These are phyloP conservation scores for Aspergillus sp. DNA, from an alignment of 2,329 filamentous ascomycete species.

Conservation along the genomic window DNA sequence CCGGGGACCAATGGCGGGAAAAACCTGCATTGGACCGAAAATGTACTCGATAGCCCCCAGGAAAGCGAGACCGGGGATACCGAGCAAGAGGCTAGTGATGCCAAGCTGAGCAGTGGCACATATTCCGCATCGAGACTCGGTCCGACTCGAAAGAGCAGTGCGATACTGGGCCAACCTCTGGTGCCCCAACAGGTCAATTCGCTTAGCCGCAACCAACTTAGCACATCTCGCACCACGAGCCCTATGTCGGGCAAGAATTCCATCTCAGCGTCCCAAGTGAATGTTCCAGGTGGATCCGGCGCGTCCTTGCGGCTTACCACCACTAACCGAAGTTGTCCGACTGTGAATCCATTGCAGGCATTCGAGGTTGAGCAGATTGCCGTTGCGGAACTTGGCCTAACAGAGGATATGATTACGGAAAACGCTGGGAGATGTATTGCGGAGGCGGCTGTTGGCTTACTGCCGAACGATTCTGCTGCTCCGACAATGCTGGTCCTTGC, in stretches of 20 bases:
- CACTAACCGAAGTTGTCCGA: slow-evolving; percentile 50
- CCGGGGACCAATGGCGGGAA: slow-evolving; percentile 73
- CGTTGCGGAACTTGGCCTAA: slow-evolving; percentile 76
- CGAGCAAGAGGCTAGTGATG: slow-evolving; percentile 36
- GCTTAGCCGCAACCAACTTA: slow-evolving; percentile 28
- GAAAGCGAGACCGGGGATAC: slow-evolving; percentile 68
- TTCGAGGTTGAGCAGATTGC: slow-evolving; percentile 88
- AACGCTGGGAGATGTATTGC: slow-evolving; percentile 85
- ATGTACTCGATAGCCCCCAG: slow-evolving; percentile 68
- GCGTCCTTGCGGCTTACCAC: slow-evolving; percentile 48
- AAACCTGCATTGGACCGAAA: slow-evolving; percentile 86
- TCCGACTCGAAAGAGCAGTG: slow-evolving; percentile 39
- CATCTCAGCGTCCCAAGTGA: slow-evolving; percentile 38
- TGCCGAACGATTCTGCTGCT: slow-evolving; percentile 51
- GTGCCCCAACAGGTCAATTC: slow-evolving; percentile 28
- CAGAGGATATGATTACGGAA: slow-evolving; percentile 84
- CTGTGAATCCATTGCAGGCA: slow-evolving; percentile 69
- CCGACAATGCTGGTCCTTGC: slow-evolving; percentile 70
- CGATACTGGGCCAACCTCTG: slow-evolving; percentile 30
- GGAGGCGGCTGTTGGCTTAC: slow-evolving; percentile 63
- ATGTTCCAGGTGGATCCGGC: slow-evolving; percentile 28
- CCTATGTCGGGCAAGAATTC: slow-evolving; percentile 35
- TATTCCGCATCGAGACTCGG: slow-evolving; percentile 35
- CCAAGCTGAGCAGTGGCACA: slow-evolving; percentile 40
- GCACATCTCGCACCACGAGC: slow-evolving; percentile 32